phyloP scores from a whole-genome alignment of 768 basidiomycete species.

The Lentinula aciculospora region DNA sequence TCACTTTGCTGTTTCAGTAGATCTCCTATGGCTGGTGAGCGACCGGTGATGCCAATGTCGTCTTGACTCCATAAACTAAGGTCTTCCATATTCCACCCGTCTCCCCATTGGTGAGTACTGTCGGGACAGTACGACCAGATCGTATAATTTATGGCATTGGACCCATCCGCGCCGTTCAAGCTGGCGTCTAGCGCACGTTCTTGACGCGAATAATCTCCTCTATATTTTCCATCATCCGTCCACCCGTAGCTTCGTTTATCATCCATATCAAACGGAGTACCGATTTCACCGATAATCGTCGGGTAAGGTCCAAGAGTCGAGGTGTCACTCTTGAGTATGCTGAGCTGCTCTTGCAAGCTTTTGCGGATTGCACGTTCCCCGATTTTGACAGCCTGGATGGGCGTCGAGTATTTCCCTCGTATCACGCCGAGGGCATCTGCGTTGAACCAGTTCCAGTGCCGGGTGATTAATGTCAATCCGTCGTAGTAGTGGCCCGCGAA shows the following conservation, averaged over 20 bases:
- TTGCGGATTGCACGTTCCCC: slow-evolving; percentile 82
- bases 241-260: slow-evolving; percentile 78
- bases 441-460: slow-evolving; percentile 94
- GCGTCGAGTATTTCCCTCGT: slow-evolving; percentile 69
- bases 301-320: slow-evolving; percentile 67
- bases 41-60: slow-evolving; percentile 37
- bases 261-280: slow-evolving; percentile 94
- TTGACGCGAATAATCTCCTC: slow-evolving; percentile 74
- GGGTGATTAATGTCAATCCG: slow-evolving; percentile 86
- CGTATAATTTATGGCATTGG: slow-evolving; percentile 72
- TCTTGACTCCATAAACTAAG: slow-evolving; percentile 82
- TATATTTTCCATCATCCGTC: slow-evolving; percentile 56
- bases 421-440: slow-evolving; percentile 93
- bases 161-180: slow-evolving; percentile 71
- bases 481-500: slow-evolving; percentile 93
- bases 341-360: slow-evolving; percentile 79
- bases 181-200: slow-evolving; percentile 86
- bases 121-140: slow-evolving; percentile 89
- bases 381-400: slow-evolving; percentile 68
- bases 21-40: slow-evolving; percentile 12
- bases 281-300: slow-evolving; percentile 93
- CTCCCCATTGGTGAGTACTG: slow-evolving; percentile 83
- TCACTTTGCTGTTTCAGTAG: slow-evolving; percentile 15
- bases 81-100: slow-evolving; percentile 97
- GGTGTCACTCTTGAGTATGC: slow-evolving; percentile 70